Base-by-base conservation (phyloP, 805 yeast genomes). In the Metschnikowia santaceciliae region DNA sequence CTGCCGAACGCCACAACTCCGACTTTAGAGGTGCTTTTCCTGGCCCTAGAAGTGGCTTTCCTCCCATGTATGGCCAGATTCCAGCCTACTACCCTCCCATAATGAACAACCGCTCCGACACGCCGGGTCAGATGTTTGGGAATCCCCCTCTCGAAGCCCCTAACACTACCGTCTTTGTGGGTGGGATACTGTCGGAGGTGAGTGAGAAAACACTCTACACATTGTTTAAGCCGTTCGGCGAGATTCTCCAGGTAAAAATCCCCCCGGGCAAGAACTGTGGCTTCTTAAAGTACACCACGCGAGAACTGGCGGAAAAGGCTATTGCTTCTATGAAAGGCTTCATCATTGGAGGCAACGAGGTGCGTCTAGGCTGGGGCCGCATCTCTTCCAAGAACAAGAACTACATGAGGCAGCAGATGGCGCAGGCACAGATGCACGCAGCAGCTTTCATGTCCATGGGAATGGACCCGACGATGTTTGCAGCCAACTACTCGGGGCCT, bases 361-460 rank as follows among this genome's bases (percentile, higher is more conserved):
- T 90, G 45, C 76, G 96, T 59, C 77, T 90, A 51, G 84, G 92
- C 47, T 90, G 97, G 97, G 97, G 97, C 32, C 78, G 90, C 58
- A 76, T 47, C 39, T 69, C 72, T 1, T 47, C 49, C 33, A 37
- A 32, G 48, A 51, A 48, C 45, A 52, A 46, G 36, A 34, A 26
- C 14, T 34, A 46, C 30, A 48, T 62, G 34, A 71, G 65, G 36
- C 68, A 62, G 10, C 61, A 51, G 19, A 62, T 59, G 41, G 67
- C 67, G 3, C 73, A 66, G 47, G 67, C 72, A 32, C 75, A 66
- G 45, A 57, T 70, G 54, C 73, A 69, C 52, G 71, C 70, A 2
- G 73, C 70, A 2, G 69, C 71, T 23, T 74, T 72, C 3, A 53
- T 70, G 50, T 63, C 71, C 14, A 68, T 72, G 68, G 75, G 75